Evolutionary conservation across 371 early-diverging fungal species (phyloP).

Genomic region (Mortierella sp.): DNA sequence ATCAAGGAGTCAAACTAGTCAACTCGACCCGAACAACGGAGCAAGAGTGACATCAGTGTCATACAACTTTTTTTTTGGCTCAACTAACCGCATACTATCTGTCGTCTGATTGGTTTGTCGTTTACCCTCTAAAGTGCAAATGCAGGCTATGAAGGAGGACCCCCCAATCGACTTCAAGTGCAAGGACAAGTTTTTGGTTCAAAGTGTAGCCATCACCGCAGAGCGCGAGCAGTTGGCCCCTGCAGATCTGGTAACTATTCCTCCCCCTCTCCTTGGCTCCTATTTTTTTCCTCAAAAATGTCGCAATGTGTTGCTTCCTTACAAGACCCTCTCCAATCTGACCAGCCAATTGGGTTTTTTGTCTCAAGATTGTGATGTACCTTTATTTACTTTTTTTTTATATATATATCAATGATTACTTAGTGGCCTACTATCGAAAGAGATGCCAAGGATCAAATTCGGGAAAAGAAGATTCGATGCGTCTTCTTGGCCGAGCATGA

Average conservation of each 20-base stretch:
- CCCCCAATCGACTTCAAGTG: slow-evolving; percentile 84
- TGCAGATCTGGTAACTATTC: slow-evolving; percentile 60
- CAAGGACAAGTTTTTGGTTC: slow-evolving; percentile 96
- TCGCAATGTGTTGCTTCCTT: too few species aligned
- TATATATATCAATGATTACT: background rate
- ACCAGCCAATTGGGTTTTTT: background rate
- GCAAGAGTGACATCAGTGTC: background rate
- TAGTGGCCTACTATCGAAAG: slow-evolving; percentile 74
- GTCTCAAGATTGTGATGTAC: background rate
- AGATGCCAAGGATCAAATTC: slow-evolving; percentile 62
- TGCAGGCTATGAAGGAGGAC: slow-evolving; percentile 92
- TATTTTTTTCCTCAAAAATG: background rate
- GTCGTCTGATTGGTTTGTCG: background rate
- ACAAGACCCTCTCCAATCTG: too few species aligned
- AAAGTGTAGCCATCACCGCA: slow-evolving; percentile 80
- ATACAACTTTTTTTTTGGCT: too few species aligned
- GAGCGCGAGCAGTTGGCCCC: slow-evolving; percentile 58
- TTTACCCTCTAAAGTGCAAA: slow-evolving; percentile 69
- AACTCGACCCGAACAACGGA: background rate
- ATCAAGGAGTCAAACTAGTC: too few species aligned
- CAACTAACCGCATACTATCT: background rate
- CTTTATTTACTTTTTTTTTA: background rate
- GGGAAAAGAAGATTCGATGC: slow-evolving; percentile 76
- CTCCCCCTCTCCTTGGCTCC: background rate
- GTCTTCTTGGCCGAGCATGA: slow-evolving; percentile 57